Conservation (phyloP, 2,329 filamentous ascomycete genomes). For the Ceratocystis huliohia region DNA sequence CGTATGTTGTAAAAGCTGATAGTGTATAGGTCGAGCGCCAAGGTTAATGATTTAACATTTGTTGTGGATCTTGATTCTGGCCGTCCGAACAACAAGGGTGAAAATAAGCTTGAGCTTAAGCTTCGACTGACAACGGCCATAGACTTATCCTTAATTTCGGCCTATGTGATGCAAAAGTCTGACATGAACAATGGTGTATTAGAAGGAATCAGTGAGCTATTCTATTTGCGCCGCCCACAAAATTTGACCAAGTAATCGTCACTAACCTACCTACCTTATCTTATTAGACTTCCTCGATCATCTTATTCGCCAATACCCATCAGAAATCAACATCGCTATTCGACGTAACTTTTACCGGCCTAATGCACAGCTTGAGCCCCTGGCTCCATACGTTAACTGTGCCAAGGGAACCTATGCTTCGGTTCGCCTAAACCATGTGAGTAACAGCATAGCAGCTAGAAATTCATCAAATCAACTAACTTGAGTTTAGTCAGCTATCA, state of each 20-base stretch:
- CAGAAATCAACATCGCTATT: conserved; percentile 52
- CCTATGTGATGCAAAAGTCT: conserved; percentile 50
- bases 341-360: conserved; percentile 71
- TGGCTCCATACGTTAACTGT: conserved; percentile 55
- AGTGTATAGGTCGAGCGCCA: conserved; percentile 27
- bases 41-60: conserved; percentile 37
- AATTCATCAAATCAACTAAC: not conserved
- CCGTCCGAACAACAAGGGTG: conserved; percentile 23
- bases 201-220: conserved; percentile 51
- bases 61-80: conserved; percentile 58
- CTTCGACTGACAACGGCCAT: conserved; percentile 56
- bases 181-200: conserved; percentile 55
- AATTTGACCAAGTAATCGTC: not conserved
- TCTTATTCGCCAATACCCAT: conserved; percentile 67
- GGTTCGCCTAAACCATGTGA: conserved; percentile 54
- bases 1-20: not conserved
- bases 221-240: not conserved
- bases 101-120: conserved; percentile 46
- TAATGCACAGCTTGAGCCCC: conserved; percentile 35
- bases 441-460: not conserved
- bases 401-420: conserved; percentile 85
- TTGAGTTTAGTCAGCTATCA: conserved; percentile 4
- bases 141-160: conserved; percentile 50
- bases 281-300: conserved; percentile 65
- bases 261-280: not conserved